phyloP scores from a whole-genome alignment of 2,329 filamentous ascomycete genomes.

The Xylariaceae sp. region DNA sequence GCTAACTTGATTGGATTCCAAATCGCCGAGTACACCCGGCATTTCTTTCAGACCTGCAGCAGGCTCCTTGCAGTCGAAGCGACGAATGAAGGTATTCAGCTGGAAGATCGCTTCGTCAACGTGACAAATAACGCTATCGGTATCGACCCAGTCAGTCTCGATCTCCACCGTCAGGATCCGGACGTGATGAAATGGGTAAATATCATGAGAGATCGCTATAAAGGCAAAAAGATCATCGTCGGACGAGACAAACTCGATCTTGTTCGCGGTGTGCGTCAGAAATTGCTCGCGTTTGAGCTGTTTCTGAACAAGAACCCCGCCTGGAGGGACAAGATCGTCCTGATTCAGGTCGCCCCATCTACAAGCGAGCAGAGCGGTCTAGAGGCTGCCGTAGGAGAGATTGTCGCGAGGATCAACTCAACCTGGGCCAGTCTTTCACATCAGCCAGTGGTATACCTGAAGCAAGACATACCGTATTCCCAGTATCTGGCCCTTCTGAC shows the following conservation, averaged over 20 bases:
- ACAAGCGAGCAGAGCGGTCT: conserved; percentile 84
- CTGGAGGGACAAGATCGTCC: conserved; percentile 79
- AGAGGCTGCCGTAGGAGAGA: conserved; percentile 83
- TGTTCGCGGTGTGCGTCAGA: conserved; percentile 87
- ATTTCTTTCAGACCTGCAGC: conserved; percentile 94
- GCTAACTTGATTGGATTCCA: conserved; percentile 93
- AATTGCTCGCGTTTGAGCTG: conserved; percentile 84
- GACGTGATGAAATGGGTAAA: conserved; percentile 75
- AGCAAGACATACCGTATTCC: conserved; percentile 88
- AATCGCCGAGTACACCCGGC: conserved; percentile 84
- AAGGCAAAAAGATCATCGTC: conserved; percentile 84
- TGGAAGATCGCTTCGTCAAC: conserved; percentile 91
- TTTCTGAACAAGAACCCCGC: conserved; percentile 92
- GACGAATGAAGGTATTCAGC: conserved; percentile 77
- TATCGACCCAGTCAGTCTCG: conserved; percentile 76
- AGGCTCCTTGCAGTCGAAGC: conserved; percentile 86
- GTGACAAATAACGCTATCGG: conserved; percentile 83
- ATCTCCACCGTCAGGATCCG: conserved; percentile 61
- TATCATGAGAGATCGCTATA: conserved; percentile 76
- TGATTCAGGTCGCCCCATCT: conserved; percentile 91
- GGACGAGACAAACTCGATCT: conserved; percentile 91
- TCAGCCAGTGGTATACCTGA: conserved; percentile 86
- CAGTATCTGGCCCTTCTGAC: conserved; percentile 91
- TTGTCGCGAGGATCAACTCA: conserved; percentile 90
- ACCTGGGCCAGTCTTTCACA: conserved; percentile 86